Conservation (phyloP, 2,329 filamentous ascomycete species). For the Epichloe coenophiala region DNA sequence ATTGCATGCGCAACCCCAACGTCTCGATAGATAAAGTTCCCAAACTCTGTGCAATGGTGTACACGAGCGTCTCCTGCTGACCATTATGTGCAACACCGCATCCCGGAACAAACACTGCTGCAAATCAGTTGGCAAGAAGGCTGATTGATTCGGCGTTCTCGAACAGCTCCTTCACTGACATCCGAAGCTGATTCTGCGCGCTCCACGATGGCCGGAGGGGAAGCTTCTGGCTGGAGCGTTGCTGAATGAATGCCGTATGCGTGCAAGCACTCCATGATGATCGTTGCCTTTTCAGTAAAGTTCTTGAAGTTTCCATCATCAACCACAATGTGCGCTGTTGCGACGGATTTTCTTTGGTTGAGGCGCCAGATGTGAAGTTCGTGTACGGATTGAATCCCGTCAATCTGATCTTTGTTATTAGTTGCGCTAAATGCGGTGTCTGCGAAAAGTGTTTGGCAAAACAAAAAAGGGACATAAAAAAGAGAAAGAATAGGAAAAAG, state of each 20-base stretch:
- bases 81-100: slow-evolving; percentile 32
- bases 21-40: background rate
- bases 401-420: slow-evolving; percentile 32
- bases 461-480: too few relatives aligned
- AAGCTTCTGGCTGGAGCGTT: slow-evolving; percentile 54
- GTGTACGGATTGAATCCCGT: slow-evolving; percentile 53
- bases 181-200: slow-evolving; percentile 6
- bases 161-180: slow-evolving; percentile 8
- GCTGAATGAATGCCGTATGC: slow-evolving; percentile 60
- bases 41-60: background rate
- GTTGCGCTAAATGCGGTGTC: background rate
- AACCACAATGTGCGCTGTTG: slow-evolving; percentile 55
- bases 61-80: too few relatives aligned
- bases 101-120: slow-evolving; percentile 33
- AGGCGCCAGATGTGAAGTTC: slow-evolving; percentile 65
- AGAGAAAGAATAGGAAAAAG: too few relatives aligned
- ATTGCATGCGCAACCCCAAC: background rate
- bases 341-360: slow-evolving; percentile 55
- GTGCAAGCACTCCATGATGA: slow-evolving; percentile 55
- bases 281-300: slow-evolving; percentile 48
- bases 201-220: background rate
- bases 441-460: background rate
- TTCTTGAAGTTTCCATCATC: slow-evolving; percentile 38
- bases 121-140: slow-evolving; percentile 37
- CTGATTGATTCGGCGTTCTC: slow-evolving; percentile 11